Evolutionary conservation across 352 stramenopile species (phyloP).

Genomic region (Pythium diclinum): DNA sequence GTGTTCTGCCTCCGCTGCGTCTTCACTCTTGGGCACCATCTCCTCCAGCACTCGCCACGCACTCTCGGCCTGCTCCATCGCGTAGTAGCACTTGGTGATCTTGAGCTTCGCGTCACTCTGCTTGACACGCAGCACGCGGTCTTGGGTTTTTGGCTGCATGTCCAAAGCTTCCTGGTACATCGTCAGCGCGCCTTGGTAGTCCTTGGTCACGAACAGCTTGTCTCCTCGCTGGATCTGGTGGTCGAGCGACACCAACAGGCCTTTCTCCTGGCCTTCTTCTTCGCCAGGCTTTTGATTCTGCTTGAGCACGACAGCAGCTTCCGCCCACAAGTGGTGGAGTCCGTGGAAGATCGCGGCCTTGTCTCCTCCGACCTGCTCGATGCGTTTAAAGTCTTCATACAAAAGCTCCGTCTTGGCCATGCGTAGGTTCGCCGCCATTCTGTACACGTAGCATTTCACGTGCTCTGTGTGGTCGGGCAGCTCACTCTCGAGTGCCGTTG

Average conservation of each 20-base stretch:
- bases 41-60: conserved; percentile 16
- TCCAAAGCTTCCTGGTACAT: conserved; percentile 51
- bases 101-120: conserved; percentile 47
- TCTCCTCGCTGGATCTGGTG: conserved; percentile 57
- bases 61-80: conserved; percentile 46
- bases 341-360: conserved; percentile 78
- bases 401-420: conserved; percentile 54
- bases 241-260: conserved; percentile 52
- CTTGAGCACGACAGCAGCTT: conserved; percentile 46
- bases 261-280: neutral
- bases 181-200: conserved; percentile 50
- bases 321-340: conserved; percentile 63
- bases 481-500: conserved; percentile 35
- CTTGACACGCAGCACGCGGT: conserved; percentile 21
- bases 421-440: conserved; percentile 67
- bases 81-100: conserved; percentile 64
- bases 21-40: conserved; percentile 35
- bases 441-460: conserved; percentile 73
- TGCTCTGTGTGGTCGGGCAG: conserved; percentile 60
- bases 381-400: conserved; percentile 44
- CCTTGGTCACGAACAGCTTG: conserved; percentile 53
- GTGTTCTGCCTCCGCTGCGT: conserved; percentile 35
- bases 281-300: conserved; percentile 31
- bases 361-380: conserved; percentile 55
- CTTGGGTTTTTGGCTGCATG: conserved; percentile 13